Evolutionary conservation across 768 basidiomycete species (phyloP), one percentile per base, ranked within the genome.

Genomic region (Inosperma sp.): DNA sequence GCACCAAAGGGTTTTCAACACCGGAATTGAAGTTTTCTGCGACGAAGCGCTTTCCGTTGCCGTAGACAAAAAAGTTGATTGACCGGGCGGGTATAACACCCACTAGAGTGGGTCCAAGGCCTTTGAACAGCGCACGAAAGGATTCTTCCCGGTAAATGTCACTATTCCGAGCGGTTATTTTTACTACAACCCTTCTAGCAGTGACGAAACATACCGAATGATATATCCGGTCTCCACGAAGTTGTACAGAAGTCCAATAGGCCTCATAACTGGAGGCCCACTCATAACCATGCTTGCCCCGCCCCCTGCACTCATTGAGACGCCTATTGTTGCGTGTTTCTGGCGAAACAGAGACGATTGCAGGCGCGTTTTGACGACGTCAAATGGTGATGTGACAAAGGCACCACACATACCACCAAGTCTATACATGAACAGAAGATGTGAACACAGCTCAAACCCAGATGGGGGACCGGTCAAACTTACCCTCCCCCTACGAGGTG

Each of bases 371-470:
- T 97, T 98, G 55, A 98, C 93, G 26, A 99, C 93, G 68, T 99
- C 96, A 60, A 99, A 95, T 0, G 96, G 95, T 36, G 92, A 93
- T 0, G 96, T 99, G 3, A 97, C 85, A 52, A 96, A 87, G 14
- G 93, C 93, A 27, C 95, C 96, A 62, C 91, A 91, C 93, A 98
- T 95, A 33, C 94, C 96, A 21, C 95, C 96, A 14, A 97, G 72
- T 17, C 95, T 97, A 49, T 48, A 23, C 4, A 7, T 27, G n/a
- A 17, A 25, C 31, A 54, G n/a, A 52, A 55, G 23, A 27, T 14
- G 7, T 23, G 33, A 54, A 16, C 52, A 31, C 37, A n/a, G 41
- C 31, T 26, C 31, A 26, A 48, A 16, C 29, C 23, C 3, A 31
- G 33, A 44, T 2, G 10, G 5, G 8, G 17, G 52, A 49, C 33